Evolutionary conservation across 2,329 filamentous ascomycete species (phyloP), one percentile per base, ranked within the genome.

Genomic region (Dothistroma septosporum): DNA sequence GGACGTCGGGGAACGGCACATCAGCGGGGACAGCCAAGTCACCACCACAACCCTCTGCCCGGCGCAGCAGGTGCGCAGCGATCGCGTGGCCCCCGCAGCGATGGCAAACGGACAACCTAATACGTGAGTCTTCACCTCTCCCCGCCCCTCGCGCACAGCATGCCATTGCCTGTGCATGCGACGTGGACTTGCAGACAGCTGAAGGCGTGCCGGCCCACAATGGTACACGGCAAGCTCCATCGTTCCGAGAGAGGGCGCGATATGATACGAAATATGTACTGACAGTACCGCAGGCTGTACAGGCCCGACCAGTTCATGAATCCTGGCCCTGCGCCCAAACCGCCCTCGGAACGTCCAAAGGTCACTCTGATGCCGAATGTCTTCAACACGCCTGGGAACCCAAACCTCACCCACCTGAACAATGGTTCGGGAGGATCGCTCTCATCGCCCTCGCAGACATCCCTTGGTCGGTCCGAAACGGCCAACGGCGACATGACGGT

Each of bases 271-370:
- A 22, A 37, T 28, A 47, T 32, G 14, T 55, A 48, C 56, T 61
- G 48, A 64, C 61, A 9, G 16, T 35, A 11, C 46, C 32, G 21
- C 73, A 85, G 83, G 67, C 81, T 85, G 70, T 88, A 87, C 76
- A 79, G 83, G 48, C 77, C 82, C 62, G 82, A 84, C 65, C 84
- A 87, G 70, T 97, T 97, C 80, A 95, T 97, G 90, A 97, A 97
- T 77, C 92, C 94, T 64, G 92, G 94, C 66, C 93, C 94, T 69
- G 93, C 94, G 68, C 94, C 94, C 67, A 88, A 90, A 71, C 93
- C 94, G 63, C 94, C 93, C 21, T 87, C 84, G 62, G 90, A 94
- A 72, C 86, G 90, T 70, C 90, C 92, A 63, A 72, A 72, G 72
- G 85, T 96, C 68, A 87, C 87, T 70, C 83, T 95, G 62, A 91